Conservation (phyloP, 2,329 filamentous ascomycete species). For the Lasiodiplodia gonubiensis region DNA sequence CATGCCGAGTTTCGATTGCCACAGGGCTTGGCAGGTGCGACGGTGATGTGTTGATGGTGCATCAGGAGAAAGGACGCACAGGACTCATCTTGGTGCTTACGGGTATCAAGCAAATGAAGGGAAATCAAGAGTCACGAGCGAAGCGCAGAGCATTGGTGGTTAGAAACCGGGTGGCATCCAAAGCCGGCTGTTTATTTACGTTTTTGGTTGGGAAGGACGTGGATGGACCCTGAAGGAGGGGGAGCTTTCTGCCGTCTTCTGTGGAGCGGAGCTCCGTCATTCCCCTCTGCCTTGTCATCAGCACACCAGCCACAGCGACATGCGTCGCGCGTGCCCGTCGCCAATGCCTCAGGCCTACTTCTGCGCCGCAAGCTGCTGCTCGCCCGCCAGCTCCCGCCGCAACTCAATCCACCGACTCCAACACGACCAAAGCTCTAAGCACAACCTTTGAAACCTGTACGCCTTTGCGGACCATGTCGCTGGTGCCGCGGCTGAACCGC, state of each 20-base stretch:
- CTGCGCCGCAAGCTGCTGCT: conserved; percentile 1
- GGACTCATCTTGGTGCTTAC: background rate
- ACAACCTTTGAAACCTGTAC: background rate
- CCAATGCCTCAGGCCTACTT: conserved; percentile 2
- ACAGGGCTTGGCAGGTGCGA: conserved; percentile 6
- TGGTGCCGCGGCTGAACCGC: conserved; percentile 29
- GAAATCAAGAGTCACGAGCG: background rate
- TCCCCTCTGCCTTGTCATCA: conserved; percentile 20
- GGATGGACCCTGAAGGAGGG: background rate
- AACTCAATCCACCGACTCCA: background rate
- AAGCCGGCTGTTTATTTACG: conserved; percentile 2
- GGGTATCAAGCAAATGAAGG: background rate
- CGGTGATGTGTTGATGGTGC: background rate
- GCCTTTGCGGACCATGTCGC: conserved; percentile 21
- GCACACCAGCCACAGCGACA: conserved; percentile 19
- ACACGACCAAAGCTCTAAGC: background rate
- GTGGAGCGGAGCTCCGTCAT: conserved; percentile 17
- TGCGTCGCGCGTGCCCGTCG: conserved; percentile 6
- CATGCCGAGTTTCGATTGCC: background rate
- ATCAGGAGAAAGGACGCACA: background rate
- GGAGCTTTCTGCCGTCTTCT: conserved; percentile 15
- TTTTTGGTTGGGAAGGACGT: background rate
- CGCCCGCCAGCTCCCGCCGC: conserved; percentile 1
- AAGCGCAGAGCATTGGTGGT: background rate
- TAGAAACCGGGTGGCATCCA: background rate